These are phyloP conservation scores for Avena atlantica DNA, from an alignment of 176 grass and related monocot genomes.

Conservation along the genomic window DNA sequence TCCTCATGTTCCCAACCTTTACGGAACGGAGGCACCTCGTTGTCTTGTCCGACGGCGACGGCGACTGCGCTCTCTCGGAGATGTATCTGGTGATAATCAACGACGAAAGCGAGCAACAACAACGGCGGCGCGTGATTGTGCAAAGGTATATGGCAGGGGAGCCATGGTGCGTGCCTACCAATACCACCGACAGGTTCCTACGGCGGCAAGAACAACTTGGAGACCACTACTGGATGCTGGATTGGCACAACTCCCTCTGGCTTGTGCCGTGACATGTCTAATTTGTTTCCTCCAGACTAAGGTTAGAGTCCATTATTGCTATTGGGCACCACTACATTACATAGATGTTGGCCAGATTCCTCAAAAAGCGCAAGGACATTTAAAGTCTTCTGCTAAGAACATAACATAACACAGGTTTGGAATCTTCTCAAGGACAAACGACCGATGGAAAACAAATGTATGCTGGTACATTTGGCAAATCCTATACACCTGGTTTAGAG, in stretches of 20 bases:
- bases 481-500: no score
- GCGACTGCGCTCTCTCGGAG: not conserved
- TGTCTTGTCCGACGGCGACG: not conserved
- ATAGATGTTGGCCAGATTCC: no score
- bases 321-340: no score
- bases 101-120: not conserved
- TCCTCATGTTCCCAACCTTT: not conserved
- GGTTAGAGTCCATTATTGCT: no score
- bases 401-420: no score
- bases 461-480: no score
- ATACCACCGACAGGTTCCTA: not conserved
- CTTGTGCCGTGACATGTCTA: not conserved
- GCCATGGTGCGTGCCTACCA: not conserved
- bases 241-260: not conserved
- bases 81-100: not conserved
- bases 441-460: no score
- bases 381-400: no score
- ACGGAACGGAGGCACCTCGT: not conserved
- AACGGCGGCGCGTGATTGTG: not conserved
- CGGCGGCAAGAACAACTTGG: not conserved
- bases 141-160: not conserved
- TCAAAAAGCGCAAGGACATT: no score
- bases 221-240: not conserved
- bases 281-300: no score
- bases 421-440: no score